Evolutionary conservation across 2,329 filamentous ascomycete genomes (phyloP).

Genomic region (Onygena corvina): DNA sequence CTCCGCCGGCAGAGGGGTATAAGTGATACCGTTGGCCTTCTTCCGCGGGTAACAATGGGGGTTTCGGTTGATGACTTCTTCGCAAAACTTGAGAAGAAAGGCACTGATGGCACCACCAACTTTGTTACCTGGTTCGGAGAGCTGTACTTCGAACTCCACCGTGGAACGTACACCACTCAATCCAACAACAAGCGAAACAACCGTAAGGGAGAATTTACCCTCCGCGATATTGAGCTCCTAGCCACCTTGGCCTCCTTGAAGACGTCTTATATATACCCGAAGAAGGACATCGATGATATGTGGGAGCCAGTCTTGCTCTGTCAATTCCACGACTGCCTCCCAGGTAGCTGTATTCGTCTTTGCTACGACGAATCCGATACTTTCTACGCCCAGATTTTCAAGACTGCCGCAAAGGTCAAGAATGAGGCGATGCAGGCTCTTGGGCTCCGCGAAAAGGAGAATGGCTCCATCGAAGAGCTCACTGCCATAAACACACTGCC

Average conservation of each 20-base stretch:
- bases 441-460: constrained; percentile 44
- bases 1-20: constrained; percentile 83
- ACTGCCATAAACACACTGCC: constrained; percentile 73
- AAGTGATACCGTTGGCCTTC: constrained; percentile 68
- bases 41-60: constrained; percentile 82
- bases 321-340: constrained; percentile 95
- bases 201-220: constrained; percentile 67
- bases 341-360: constrained; percentile 93
- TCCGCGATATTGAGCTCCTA: constrained; percentile 78
- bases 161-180: constrained; percentile 94
- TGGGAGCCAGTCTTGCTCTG: constrained; percentile 88
- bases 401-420: constrained; percentile 59
- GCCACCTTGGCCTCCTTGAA: constrained; percentile 74
- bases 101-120: constrained; percentile 47
- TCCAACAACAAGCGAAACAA: constrained; percentile 97
- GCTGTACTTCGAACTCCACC: constrained; percentile 93
- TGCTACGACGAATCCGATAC: constrained; percentile 92
- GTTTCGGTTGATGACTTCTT: constrained; percentile 92
- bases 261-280: constrained; percentile 74
- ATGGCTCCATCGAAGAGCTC: constrained; percentile 34
- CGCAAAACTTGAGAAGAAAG: constrained; percentile 67
- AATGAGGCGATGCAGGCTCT: constrained; percentile 57
- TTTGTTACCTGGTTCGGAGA: constrained; percentile 97
- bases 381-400: constrained; percentile 73
- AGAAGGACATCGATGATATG: constrained; percentile 85